Conservation (phyloP, 352 stramenopile genomes). For the Porosira glacialis region DNA sequence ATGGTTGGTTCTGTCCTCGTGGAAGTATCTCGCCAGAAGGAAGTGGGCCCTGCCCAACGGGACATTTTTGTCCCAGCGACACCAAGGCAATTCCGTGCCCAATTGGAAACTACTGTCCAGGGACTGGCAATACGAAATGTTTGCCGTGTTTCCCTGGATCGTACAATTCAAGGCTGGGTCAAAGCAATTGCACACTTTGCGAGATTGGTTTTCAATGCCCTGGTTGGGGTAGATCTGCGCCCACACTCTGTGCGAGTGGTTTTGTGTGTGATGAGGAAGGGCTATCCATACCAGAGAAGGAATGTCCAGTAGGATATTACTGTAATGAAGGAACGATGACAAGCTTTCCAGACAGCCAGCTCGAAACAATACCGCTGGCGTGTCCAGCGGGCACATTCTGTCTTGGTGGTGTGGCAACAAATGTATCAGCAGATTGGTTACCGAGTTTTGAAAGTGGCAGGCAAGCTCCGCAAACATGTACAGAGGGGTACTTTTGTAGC, state of each 20-base stretch:
- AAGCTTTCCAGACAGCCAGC: conserved; percentile 84
- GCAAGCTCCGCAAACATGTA: conserved; percentile 88
- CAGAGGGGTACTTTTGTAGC: conserved; percentile 92
- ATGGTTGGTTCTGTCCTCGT: conserved; percentile 94
- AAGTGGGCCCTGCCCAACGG: conserved; percentile 89
- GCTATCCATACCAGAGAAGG: conserved; percentile 85
- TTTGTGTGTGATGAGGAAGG: conserved; percentile 93
- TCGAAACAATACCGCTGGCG: conserved; percentile 76
- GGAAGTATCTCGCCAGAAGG: conserved; percentile 83
- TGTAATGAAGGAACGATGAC: conserved; percentile 89
- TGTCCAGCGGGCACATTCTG: conserved; percentile 92
- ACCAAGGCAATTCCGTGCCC: conserved; percentile 88
- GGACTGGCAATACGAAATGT: conserved; percentile 89
- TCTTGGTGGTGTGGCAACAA: conserved; percentile 87
- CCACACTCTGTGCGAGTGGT: conserved; percentile 85
- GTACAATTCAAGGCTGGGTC: conserved; percentile 84
- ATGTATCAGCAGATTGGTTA: conserved; percentile 88
- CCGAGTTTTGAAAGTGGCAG: conserved; percentile 83
- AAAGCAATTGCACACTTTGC: conserved; percentile 92
- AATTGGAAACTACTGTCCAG: conserved; percentile 89
- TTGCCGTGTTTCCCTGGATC: conserved; percentile 90
- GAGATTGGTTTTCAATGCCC: conserved; percentile 91
- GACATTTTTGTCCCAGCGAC: conserved; percentile 90
- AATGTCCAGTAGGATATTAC: conserved; percentile 92
- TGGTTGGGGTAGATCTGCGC: conserved; percentile 30